Conservation (phyloP, 2,329 filamentous ascomycete genomes). For the Alternaria infectoria region DNA sequence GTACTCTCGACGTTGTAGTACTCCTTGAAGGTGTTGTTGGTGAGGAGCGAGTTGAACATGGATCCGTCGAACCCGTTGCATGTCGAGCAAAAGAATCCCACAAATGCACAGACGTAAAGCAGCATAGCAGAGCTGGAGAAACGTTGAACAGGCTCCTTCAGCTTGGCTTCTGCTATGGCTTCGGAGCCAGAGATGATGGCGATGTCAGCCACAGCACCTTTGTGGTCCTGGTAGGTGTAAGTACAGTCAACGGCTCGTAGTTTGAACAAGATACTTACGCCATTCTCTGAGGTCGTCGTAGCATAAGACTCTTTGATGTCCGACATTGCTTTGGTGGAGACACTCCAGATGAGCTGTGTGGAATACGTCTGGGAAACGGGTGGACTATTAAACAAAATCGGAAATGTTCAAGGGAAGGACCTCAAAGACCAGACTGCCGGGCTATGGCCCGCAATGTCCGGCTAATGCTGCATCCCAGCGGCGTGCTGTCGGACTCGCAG, state of each 20-base stretch:
- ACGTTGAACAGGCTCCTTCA: conserved; percentile 57
- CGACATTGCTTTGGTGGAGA: conserved; percentile 19
- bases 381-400: conserved; percentile 20
- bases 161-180: conserved; percentile 62
- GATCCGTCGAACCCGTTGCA: conserved; percentile 66
- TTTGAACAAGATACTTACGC: conserved; percentile 10
- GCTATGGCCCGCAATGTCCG: conserved; percentile 21
- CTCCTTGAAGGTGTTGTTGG: conserved; percentile 54
- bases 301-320: conserved; percentile 19
- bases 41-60: conserved; percentile 58
- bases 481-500: conserved; percentile 8
- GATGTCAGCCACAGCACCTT: conserved; percentile 38
- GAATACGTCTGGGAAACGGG: conserved; percentile 10
- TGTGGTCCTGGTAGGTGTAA: conserved; percentile 13
- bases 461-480: conserved; percentile 13
- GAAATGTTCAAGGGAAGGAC: not conserved
- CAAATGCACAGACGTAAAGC: conserved; percentile 29
- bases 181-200: conserved; percentile 60
- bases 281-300: conserved; percentile 21
- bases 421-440: conserved; percentile 2
- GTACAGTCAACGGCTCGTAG: not conserved
- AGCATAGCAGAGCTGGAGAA: conserved; percentile 26
- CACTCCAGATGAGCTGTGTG: conserved; percentile 15
- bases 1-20: conserved; percentile 52
- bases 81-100: conserved; percentile 56